phyloP scores from a whole-genome alignment of 352 stramenopile species.

The Phytophthora kernoviae region DNA sequence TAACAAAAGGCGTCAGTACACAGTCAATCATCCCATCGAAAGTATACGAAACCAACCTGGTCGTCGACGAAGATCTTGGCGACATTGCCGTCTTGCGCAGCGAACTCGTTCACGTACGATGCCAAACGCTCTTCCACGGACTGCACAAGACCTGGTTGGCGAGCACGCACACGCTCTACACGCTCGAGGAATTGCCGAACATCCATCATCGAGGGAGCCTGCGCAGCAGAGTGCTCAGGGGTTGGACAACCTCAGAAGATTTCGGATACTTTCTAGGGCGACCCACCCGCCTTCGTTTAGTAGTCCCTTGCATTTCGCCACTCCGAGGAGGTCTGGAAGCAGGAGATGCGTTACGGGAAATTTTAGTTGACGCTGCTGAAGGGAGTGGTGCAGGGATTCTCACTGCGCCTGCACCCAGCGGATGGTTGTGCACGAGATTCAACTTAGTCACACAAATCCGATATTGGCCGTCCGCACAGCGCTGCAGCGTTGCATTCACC shows the following conservation, averaged over 20 bases:
- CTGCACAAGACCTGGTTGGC: slow-evolving; percentile 12
- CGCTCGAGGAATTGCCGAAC: slow-evolving; percentile 25
- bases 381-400: neutral
- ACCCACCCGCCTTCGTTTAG: slow-evolving; percentile 20
- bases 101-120: slow-evolving; percentile 42
- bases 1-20: neutral
- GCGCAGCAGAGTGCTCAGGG: too few relatives aligned
- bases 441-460: slow-evolving; percentile 32
- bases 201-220: slow-evolving; percentile 27
- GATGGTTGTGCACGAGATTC: slow-evolving; percentile 37
- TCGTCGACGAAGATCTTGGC: slow-evolving; percentile 45
- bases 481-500: slow-evolving; percentile 38
- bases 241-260: neutral
- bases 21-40: neutral
- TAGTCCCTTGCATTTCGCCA: neutral
- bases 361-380: neutral
- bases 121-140: slow-evolving; percentile 36
- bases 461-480: slow-evolving; percentile 25
- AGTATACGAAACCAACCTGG: slow-evolving; percentile 16
- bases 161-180: slow-evolving; percentile 11
- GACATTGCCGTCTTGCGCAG: slow-evolving; percentile 30
- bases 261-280: slow-evolving; percentile 1
- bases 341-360: too few relatives aligned
- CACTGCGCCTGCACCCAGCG: slow-evolving; percentile 7
- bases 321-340: neutral